Evolutionary conservation across 306 rosid genomes (phyloP).

Genomic region (Purshia tridentata): DNA sequence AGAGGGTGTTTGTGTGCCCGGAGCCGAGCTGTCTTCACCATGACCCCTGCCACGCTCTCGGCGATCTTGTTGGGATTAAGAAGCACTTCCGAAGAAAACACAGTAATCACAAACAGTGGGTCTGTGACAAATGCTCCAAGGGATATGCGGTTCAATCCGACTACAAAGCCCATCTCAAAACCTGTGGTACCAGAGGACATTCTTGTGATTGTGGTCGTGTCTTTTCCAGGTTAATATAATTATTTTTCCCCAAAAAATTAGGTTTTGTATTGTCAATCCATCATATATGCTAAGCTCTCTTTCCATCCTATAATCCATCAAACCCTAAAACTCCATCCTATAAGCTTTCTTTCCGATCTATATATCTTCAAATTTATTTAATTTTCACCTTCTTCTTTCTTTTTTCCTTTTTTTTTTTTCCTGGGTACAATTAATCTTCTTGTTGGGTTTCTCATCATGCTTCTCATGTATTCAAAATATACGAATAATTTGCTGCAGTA

Average conservation of each 20-base stretch:
- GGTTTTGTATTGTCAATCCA: too few species aligned
- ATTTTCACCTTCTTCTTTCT: too few species aligned
- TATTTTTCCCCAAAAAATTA: neutral
- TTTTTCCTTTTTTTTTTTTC: too few species aligned
- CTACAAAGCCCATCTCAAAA: constrained; percentile 95
- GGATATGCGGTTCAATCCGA: constrained; percentile 96
- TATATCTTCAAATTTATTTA: too few species aligned
- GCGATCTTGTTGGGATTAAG: constrained; percentile 93
- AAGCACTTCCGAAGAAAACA: constrained; percentile 91
- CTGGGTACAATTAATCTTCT: too few species aligned
- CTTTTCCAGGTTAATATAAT: constrained; percentile 66
- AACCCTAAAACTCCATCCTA: too few species aligned
- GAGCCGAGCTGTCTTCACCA: constrained; percentile 86
- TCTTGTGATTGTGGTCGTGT: constrained; percentile 99
- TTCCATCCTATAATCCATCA: too few species aligned
- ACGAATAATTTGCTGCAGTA: neutral
- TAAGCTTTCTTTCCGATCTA: too few species aligned
- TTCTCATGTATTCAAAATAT: too few species aligned
- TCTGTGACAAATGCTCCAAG: constrained; percentile 81
- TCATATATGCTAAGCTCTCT: too few species aligned
- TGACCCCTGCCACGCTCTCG: constrained; percentile 85
- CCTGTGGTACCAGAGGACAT: constrained; percentile 97
- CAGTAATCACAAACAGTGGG: constrained; percentile 93
- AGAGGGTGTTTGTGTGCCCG: constrained; percentile 87
- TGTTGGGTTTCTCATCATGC: too few species aligned